phyloP scores from a whole-genome alignment of 129 eudicot species.

The Glebionis coronaria region DNA sequence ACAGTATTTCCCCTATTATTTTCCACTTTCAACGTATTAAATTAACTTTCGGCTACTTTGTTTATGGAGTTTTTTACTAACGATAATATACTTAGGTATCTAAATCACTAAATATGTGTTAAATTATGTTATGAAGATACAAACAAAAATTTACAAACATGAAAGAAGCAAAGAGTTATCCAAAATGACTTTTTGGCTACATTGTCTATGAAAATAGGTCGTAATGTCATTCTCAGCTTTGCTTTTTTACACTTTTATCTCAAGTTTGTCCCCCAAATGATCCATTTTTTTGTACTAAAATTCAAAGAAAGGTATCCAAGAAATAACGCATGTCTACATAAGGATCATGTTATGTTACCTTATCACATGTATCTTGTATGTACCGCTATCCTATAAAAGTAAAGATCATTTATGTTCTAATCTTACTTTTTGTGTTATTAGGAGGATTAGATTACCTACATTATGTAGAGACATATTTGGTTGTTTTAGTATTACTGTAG shows the following conservation, averaged over 20 bases:
- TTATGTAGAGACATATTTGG: too few species aligned
- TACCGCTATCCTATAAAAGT: constrained; percentile 1
- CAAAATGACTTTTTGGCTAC: constrained; percentile 10
- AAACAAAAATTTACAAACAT: too few species aligned
- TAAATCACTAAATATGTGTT: background rate
- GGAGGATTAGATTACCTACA: too few species aligned
- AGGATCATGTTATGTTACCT: constrained; percentile 20
- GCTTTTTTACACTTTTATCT: constrained; percentile 24
- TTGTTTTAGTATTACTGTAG: too few species aligned
- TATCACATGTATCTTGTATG: constrained; percentile 16
- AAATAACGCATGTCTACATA: constrained; percentile 25
- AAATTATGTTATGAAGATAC: background rate
- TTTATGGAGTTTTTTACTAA: too few species aligned
- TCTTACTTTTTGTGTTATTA: too few species aligned
- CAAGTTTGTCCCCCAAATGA: constrained; percentile 30
- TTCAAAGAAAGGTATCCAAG: constrained; percentile 35
- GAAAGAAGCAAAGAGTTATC: constrained; percentile 3
- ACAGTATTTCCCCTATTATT: too few species aligned
- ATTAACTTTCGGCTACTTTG: too few species aligned
- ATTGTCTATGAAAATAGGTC: constrained; percentile 26
- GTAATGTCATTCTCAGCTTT: constrained; percentile 30
- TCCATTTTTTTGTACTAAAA: constrained; percentile 19
- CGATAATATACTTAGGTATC: too few species aligned
- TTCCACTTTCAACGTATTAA: too few species aligned
- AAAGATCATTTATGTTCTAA: background rate